phyloP scores from a whole-genome alignment of 192 early-diverging fungal species.

The Umbelopsis isabellina region DNA sequence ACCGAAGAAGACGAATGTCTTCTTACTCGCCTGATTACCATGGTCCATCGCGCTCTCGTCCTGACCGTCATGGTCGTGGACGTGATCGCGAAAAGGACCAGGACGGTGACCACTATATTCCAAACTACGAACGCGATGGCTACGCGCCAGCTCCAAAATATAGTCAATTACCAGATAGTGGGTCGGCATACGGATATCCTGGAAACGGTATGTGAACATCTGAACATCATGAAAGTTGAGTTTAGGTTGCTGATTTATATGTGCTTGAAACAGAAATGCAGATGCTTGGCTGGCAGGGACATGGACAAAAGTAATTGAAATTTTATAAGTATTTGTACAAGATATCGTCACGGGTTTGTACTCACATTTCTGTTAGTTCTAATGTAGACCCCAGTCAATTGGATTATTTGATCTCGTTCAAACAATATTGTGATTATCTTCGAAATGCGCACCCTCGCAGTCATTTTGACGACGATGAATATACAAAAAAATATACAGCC shows the following conservation, averaged over 20 bases:
- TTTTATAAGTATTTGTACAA: neutral
- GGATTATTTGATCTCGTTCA: conserved; percentile 77
- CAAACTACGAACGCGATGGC: conserved; percentile 85
- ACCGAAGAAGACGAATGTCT: conserved; percentile 11
- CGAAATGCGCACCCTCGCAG: conserved; percentile 59
- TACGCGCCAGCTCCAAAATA: conserved; percentile 64
- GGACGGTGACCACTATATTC: conserved; percentile 79
- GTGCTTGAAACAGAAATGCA: neutral
- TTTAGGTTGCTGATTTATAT: neutral
- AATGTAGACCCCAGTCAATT: conserved; percentile 75
- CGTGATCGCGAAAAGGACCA: conserved; percentile 40
- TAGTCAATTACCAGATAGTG: conserved; percentile 40
- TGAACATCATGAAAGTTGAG: neutral
- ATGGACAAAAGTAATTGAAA: neutral
- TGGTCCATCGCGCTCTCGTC: conserved; percentile 8
- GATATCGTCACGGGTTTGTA: neutral
- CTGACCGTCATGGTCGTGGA: conserved; percentile 13
- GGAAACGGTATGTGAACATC: conserved; percentile 3
- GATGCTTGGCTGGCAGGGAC: conserved; percentile 17
- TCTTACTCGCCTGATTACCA: neutral
- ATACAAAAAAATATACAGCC: conserved; percentile 75
- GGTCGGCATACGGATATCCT: conserved; percentile 26
- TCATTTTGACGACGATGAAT: conserved; percentile 75
- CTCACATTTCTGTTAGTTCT: conserved; percentile 16
- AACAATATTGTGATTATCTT: conserved; percentile 74